phyloP scores from a whole-genome alignment of 2,329 filamentous ascomycete genomes.

The Setomelanomma holmii region DNA sequence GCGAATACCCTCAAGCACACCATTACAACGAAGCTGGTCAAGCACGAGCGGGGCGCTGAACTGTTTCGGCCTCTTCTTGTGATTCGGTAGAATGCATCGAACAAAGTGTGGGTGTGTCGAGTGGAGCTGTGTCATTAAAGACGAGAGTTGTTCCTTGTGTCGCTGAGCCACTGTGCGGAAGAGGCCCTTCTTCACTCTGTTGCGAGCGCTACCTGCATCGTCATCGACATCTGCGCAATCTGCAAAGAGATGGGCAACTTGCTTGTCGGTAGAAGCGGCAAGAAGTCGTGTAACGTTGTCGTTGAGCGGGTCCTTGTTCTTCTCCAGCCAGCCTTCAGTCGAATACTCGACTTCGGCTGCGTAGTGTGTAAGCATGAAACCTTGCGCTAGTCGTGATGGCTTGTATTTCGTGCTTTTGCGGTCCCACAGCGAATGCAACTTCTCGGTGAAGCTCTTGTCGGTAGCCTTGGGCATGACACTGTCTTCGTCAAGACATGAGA shows the following conservation, averaged over 20 bases:
- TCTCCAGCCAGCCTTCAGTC: slow-evolving; percentile 93
- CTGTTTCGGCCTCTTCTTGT: slow-evolving; percentile 95
- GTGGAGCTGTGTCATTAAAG: slow-evolving; percentile 90
- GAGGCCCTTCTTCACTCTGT: slow-evolving; percentile 92
- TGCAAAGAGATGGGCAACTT: slow-evolving; percentile 82
- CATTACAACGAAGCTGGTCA: slow-evolving; percentile 97
- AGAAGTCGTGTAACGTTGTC: slow-evolving; percentile 94
- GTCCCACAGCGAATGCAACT: slow-evolving; percentile 96
- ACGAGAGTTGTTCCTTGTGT: slow-evolving; percentile 98
- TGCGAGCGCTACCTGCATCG: slow-evolving; percentile 70
- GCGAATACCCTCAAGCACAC: slow-evolving; percentile 97
- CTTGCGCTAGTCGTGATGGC: slow-evolving; percentile 83
- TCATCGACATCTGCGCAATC: slow-evolving; percentile 88
- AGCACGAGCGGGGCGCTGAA: slow-evolving; percentile 91
- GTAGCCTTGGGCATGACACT: slow-evolving; percentile 99
- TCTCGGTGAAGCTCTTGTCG: slow-evolving; percentile 96
- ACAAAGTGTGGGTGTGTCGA: slow-evolving; percentile 98
- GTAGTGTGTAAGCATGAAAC: slow-evolving; percentile 96
- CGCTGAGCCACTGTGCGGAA: slow-evolving; percentile 96
- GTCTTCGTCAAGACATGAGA: slow-evolving; percentile 97
- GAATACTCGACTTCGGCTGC: slow-evolving; percentile 97
- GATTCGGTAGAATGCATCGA: slow-evolving; percentile 95
- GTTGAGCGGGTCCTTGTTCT: slow-evolving; percentile 98
- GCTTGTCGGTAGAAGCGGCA: slow-evolving; percentile 79
- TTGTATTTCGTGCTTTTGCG: slow-evolving; percentile 95